A percentile compares a stretch with the other conserved stretches of the same genome.
phyloP scores from a whole-genome alignment of 2,329 filamentous ascomycete species.

The Cercospora sojina region DNA sequence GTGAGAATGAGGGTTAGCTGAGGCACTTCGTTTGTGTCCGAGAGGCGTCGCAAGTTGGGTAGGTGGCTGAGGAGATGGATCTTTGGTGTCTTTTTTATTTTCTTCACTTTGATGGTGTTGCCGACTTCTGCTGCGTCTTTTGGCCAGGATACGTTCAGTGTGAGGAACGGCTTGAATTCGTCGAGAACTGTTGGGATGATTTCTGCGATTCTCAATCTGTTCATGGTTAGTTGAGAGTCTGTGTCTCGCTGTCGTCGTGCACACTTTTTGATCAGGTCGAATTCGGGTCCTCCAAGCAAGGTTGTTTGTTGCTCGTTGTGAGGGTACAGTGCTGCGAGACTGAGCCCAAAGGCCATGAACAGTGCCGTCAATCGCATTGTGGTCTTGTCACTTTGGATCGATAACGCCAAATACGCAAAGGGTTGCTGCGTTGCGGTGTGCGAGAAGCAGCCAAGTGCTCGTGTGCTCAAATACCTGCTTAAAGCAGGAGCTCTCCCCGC shows the following conservation, averaged over 20 bases:
- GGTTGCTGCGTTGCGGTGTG: neutral
- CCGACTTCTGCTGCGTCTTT: constrained; percentile 52
- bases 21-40: constrained; percentile 14
- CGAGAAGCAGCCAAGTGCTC: constrained; percentile 16
- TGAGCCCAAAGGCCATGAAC: neutral
- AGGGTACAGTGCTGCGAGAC: neutral
- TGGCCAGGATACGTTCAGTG: constrained; percentile 50
- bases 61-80: constrained; percentile 33
- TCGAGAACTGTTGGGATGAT: constrained; percentile 53
- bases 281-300: constrained; percentile 5
- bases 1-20: constrained; percentile 50
- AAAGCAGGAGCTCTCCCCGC: constrained; percentile 11
- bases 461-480: constrained; percentile 14
- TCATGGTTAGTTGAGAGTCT: neutral
- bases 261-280: constrained; percentile 27
- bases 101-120: constrained; percentile 52
- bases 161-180: constrained; percentile 57
- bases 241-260: neutral
- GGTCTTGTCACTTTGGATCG: neutral
- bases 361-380: constrained; percentile 5
- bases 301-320: constrained; percentile 8
- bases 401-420: neutral
- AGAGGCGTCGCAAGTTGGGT: constrained; percentile 9
- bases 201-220: constrained; percentile 33
- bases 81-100: constrained; percentile 45